Base-by-base conservation (phyloP, 1,284 basidiomycete genomes). In the Sanghuangporus sanghuang region DNA sequence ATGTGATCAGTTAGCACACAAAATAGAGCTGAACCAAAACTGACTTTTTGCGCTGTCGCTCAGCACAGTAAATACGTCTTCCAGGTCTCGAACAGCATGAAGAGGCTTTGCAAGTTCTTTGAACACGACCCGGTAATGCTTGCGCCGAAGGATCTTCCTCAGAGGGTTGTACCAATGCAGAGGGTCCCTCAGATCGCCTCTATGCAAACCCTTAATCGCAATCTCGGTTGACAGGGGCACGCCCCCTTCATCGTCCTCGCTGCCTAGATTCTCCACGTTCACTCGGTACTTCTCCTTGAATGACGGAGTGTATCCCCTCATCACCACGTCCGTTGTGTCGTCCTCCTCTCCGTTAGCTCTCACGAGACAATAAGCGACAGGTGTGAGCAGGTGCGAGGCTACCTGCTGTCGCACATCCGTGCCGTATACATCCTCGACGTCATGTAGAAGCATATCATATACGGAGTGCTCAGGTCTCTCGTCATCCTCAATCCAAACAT, bases 121-220 rank as follows among this genome's bases (percentile, higher is more conserved):
- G 35, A 49, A 59, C 18, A 59, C 39, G 27, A 59, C 36, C 46
- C 58, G 44, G 27, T 59, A 59, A 23, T 59, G 58, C 42, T 8
- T 49, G 7, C 44, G 39, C 21, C 48, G 23, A 23, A n/a, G 42
- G 36, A 48, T 14, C 27, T 38, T 36, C 44, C n/a, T 49, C 21
- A n/a, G 27, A 36, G 11, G 5, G 6, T 59, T 49, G 9, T 7
- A 42, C 40, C 40, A 42, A 16, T 9, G 40, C 11, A 42, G 40
- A 42, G 40, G 40, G 9, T 11, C 16, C 3, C 16, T 42, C 11
- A 11, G 9, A 11, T 42, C 3, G 16, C 21, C 8, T 21, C 42
- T 5, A 5, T 49, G 23, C 27, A 7, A 23, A 27, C n/a, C 44
- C 36, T 46, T 6, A 36, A 23, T 6, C 14, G 9, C 40, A 16